Conservation (phyloP, 2,329 filamentous ascomycete species). For the Fusarium sp. region DNA sequence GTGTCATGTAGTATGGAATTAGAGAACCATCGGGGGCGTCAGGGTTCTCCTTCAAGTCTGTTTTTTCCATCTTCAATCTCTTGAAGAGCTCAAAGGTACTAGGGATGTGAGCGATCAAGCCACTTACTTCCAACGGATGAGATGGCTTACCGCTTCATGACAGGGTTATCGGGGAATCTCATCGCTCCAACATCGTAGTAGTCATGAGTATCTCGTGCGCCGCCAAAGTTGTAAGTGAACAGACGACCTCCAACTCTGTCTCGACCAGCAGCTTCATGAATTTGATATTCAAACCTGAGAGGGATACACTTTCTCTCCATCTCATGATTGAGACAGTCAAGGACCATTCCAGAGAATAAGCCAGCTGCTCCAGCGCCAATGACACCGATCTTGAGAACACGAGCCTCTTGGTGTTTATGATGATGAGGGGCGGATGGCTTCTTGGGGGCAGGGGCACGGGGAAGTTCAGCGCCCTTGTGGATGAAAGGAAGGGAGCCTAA, state of each 20-base stretch:
- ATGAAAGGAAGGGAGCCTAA: neutral
- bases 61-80: neutral
- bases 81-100: conserved; percentile 15
- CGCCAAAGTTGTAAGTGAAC: conserved; percentile 30
- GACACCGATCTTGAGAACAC: conserved; percentile 5
- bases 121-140: too few species aligned
- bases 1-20: conserved; percentile 17
- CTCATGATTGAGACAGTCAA: conserved; percentile 17
- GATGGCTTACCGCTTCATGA: conserved; percentile 21
- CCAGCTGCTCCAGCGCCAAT: conserved; percentile 26
- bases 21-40: conserved; percentile 9
- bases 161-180: conserved; percentile 21
- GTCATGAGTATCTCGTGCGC: conserved; percentile 9
- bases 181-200: conserved; percentile 32
- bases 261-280: conserved; percentile 15
- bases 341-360: conserved; percentile 11
- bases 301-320: neutral
- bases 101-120: fast-evolving
- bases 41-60: neutral
- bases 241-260: conserved; percentile 21
- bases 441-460: neutral
- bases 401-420: neutral
- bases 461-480: neutral
- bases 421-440: neutral
- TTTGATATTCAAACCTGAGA: conserved; percentile 13